Evolutionary conservation across 495 filamentous ascomycete species (phyloP), one percentile per base, ranked within the genome.

Genomic region (Clavariopsis aquatica): DNA sequence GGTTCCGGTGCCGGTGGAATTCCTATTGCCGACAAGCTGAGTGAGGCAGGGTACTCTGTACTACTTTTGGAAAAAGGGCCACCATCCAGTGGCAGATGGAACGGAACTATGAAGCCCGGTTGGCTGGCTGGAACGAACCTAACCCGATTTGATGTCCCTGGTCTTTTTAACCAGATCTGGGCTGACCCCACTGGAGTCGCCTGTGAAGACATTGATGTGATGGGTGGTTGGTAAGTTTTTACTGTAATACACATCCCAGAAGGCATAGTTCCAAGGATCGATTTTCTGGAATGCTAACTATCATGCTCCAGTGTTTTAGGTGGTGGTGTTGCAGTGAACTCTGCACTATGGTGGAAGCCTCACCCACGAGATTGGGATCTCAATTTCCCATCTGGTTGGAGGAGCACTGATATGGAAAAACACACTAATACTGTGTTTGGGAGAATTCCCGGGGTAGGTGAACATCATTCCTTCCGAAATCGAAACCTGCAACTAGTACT

Each of bases 71-170:
- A 89, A 75, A 83, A 83, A 65, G 86, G 86, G 20, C 80, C 82
- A 8, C 80, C 82, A 43, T 83, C 82, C 31, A 85, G 84, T 22
- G 84, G 80, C 52, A 77, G 79, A 65, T 82, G 78, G 72, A 85
- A 85, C 53, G 86, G 86, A 36, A 81, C 72, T 66, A 74, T 77
- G 63, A 67, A 67, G 24, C 58, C 64, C 17, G 78, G 81, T 20
- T 88, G 89, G 82, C 79, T 90, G n/a, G 74, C 78, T 51, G 85
- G 85, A 27, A 85, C 85, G 26, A 83, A 83, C 52, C 77, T 93
- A 47, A 91, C 89, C 34, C 81, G 87, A 28, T 90, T 91, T 68
- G 89, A 93, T 71, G 83, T 92, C n/a, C 89, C 89, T 3, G 89
- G 89, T 58, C 80, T 92, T 34, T 89, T 84, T 74, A 89, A 85